Evolutionary conservation across 2,329 filamentous ascomycete species (phyloP).

Genomic region (Botrytis aclada): DNA sequence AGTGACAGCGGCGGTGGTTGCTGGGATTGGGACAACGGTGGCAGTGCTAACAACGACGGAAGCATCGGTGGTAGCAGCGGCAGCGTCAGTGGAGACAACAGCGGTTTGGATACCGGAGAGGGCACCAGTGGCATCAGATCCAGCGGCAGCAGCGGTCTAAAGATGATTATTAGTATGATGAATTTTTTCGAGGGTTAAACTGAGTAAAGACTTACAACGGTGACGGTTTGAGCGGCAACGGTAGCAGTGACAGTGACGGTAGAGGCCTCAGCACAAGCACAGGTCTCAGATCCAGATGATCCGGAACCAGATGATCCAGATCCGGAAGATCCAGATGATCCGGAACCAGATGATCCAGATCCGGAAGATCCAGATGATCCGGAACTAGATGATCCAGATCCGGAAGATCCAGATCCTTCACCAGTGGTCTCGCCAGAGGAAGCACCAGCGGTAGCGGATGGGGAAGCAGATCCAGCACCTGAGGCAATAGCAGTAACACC

Average conservation of each 20-base stretch:
- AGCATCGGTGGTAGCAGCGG: neutral
- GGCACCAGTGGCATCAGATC: constrained; percentile 7
- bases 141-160: constrained; percentile 24
- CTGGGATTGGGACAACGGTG: constrained; percentile 31
- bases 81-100: constrained; percentile 4
- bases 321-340: neutral
- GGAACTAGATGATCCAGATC: constrained; percentile 10
- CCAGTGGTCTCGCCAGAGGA: neutral
- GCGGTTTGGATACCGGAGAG: constrained; percentile 9
- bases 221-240: constrained; percentile 32
- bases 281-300: constrained; percentile 7
- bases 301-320: constrained; percentile 14
- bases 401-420: neutral
- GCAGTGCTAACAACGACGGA: constrained; percentile 29
- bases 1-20: constrained; percentile 27
- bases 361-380: constrained; percentile 1
- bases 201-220: constrained; percentile 30
- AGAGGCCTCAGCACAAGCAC: constrained; percentile 23
- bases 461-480: constrained; percentile 6
- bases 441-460: constrained; percentile 8
- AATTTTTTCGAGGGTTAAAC: neutral
- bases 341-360: constrained; percentile 14
- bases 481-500: constrained; percentile 5
- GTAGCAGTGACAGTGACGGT: constrained; percentile 34
- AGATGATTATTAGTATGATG: constrained; percentile 12